Evolutionary conservation across 2,329 filamentous ascomycete genomes (phyloP).

Genomic region (Tolypocladium tropicale): DNA sequence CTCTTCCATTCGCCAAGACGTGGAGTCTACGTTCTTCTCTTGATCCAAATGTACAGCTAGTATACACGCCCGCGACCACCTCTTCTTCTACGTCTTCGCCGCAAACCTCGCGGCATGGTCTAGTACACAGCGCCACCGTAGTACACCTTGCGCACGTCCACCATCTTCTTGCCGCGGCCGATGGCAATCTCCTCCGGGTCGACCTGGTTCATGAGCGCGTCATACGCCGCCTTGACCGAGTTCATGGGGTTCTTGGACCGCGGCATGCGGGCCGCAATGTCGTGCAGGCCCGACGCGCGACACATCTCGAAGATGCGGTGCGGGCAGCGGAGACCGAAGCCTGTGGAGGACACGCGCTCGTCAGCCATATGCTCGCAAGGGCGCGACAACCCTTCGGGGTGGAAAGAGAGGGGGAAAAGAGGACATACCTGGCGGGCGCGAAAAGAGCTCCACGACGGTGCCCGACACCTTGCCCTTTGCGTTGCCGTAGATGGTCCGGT

Average conservation of each 20-base stretch:
- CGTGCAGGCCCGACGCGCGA: constrained; percentile 73
- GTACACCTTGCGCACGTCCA: constrained; percentile 95
- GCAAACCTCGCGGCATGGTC: background rate
- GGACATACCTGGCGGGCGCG: constrained; percentile 77
- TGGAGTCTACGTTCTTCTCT: background rate
- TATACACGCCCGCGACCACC: background rate
- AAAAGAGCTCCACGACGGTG: constrained; percentile 71
- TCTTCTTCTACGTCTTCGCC: background rate
- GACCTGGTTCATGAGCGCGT: constrained; percentile 73
- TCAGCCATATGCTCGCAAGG: background rate
- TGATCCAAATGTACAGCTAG: background rate
- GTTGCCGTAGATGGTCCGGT: constrained; percentile 82
- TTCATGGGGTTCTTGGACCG: constrained; percentile 96
- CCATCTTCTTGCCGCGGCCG: constrained; percentile 85
- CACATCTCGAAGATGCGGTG: constrained; percentile 92
- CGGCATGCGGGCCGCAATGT: constrained; percentile 73
- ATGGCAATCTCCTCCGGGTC: constrained; percentile 84
- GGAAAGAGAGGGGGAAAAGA: background rate
- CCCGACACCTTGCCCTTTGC: constrained; percentile 77
- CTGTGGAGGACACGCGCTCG: constrained; percentile 35
- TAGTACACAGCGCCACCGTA: constrained; percentile 57
- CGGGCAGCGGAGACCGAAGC: constrained; percentile 88
- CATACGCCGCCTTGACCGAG: constrained; percentile 81
- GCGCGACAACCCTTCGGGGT: background rate
- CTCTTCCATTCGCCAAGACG: background rate